Percentiles rank a stretch among this genome's conserved stretches.
phyloP scores from a whole-genome alignment of 202 grass and related monocot genomes.

The Brachypodium distachyon region DNA sequence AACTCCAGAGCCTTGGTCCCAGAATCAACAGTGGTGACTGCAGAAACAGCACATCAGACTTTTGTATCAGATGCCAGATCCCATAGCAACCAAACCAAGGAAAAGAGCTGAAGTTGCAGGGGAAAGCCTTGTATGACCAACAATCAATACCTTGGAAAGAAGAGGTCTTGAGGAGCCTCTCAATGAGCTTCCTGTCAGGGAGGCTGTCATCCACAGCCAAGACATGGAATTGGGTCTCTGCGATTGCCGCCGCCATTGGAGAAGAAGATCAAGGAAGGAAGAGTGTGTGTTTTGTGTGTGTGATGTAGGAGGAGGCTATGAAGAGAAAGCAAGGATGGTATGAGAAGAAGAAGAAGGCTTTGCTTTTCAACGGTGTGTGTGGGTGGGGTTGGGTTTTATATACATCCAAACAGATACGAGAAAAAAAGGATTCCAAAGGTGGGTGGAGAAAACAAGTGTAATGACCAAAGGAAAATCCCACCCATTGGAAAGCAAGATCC shows the following conservation, averaged over 20 bases:
- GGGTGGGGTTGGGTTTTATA: background rate
- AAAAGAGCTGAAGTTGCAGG: background rate
- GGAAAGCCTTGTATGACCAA: background rate
- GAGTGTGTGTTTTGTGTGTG: background rate
- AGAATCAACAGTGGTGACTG: conserved; percentile 93
- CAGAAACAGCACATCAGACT: background rate
- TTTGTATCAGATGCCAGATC: background rate
- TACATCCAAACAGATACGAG: conserved; percentile 15
- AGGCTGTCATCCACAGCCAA: conserved; percentile 89
- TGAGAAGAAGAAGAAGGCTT: background rate
- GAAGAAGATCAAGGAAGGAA: no score
- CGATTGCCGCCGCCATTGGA: conserved; percentile 36
- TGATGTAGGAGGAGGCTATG: background rate
- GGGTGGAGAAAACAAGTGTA: conserved; percentile 15
- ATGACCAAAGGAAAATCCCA: conserved; percentile 41
- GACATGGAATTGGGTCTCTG: conserved; percentile 67
- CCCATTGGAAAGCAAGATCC: conserved; percentile 72
- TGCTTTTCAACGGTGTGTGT: conserved; percentile 3
- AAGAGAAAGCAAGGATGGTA: conserved; percentile 2
- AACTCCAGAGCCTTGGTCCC: conserved; percentile 82
- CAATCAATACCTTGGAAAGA: conserved; percentile 67
- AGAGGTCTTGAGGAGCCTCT: conserved; percentile 90
- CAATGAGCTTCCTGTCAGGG: conserved; percentile 90
- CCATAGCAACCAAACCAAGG: background rate
- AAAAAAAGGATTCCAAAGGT: conserved; percentile 30